Evolutionary conservation across 2,329 filamentous ascomycete species (phyloP).

Genomic region (Cordyceps farinosa): DNA sequence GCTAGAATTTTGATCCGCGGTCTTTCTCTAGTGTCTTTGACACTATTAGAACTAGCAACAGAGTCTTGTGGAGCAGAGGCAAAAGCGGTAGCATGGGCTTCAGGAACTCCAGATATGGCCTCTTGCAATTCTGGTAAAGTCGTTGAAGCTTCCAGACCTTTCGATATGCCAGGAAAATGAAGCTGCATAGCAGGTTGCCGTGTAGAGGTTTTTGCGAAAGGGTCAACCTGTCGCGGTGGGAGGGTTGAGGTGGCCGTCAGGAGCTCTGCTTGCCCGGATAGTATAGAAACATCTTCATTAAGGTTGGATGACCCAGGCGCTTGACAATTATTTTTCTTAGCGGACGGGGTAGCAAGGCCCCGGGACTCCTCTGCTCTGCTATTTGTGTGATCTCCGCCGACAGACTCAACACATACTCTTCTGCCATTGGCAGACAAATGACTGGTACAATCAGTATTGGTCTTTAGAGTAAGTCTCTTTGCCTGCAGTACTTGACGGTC

Average conservation of each 20-base stretch:
- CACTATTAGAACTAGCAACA: neutral
- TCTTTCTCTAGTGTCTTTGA: neutral
- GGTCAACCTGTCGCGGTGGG: slow-evolving; percentile 10
- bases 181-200: neutral
- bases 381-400: neutral
- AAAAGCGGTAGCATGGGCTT: neutral
- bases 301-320: neutral
- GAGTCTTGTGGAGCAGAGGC: neutral
- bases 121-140: neutral
- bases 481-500: neutral
- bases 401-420: neutral
- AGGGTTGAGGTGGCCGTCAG: neutral
- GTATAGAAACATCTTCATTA: neutral
- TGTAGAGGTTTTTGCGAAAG: neutral
- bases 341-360: neutral
- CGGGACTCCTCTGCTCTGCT: neutral
- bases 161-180: neutral
- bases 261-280: slow-evolving; percentile 12
- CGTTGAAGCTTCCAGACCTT: neutral
- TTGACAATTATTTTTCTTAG: slow-evolving; percentile 1
- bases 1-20: neutral
- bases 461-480: neutral
- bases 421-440: neutral
- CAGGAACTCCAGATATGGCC: neutral
- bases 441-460: neutral